A percentile compares a stretch with the other conserved stretches of the same genome.
phyloP scores from a whole-genome alignment of 208 protist species.

The Trypanosoma grayi region DNA sequence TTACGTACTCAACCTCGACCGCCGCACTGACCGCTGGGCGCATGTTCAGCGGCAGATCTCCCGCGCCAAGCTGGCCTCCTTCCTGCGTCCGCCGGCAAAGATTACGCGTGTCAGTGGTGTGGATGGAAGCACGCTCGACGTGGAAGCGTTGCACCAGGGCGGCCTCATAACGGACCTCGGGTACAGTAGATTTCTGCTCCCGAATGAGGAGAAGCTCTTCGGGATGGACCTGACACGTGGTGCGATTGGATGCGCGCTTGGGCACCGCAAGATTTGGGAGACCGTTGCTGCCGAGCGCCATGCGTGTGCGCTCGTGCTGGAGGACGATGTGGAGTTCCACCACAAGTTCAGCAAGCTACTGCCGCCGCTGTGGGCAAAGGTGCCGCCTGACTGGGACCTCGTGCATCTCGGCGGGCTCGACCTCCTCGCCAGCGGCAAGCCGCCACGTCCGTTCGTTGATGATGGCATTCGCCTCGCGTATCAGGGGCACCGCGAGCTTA shows the following conservation, averaged over 20 bases:
- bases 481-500: constrained; percentile 87
- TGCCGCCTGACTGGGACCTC: constrained; percentile 87
- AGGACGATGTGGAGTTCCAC: constrained; percentile 91
- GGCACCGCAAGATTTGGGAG: constrained; percentile 82
- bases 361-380: constrained; percentile 40
- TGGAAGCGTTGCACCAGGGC: constrained; percentile 34
- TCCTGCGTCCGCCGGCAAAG: constrained; percentile 39
- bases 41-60: constrained; percentile 72
- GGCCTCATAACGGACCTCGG: constrained; percentile 74
- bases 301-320: constrained; percentile 68
- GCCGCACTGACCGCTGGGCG: constrained; percentile 69
- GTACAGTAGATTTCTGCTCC: constrained; percentile 66
- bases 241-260: constrained; percentile 85
- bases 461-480: constrained; percentile 81
- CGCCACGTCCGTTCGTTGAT: constrained; percentile 79
- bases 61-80: constrained; percentile 44
- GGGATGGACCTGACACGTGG: constrained; percentile 90
- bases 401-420: constrained; percentile 89
- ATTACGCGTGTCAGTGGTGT: constrained; percentile 75
- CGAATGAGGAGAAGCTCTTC: constrained; percentile 82
- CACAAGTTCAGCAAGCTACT: constrained; percentile 65
- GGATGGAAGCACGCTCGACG: constrained; percentile 63
- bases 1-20: constrained; percentile 90
- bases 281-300: constrained; percentile 40
- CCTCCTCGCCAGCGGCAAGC: constrained; percentile 70